Conservation (phyloP, 257 asterid species). For the Penstemon barbatus region DNA sequence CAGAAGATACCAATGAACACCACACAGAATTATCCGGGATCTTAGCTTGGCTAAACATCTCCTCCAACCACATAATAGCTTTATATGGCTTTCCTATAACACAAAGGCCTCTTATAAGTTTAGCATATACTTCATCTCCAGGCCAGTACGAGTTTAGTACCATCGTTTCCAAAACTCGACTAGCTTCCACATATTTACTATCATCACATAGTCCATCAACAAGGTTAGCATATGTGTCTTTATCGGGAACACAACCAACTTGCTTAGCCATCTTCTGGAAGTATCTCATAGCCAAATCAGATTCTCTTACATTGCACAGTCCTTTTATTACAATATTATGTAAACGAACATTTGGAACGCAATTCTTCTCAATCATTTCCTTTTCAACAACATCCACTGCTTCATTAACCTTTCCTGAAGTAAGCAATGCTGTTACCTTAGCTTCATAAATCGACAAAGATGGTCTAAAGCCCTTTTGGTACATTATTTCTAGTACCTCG, state of each 20-base stretch:
- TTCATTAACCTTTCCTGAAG: constrained; percentile 49
- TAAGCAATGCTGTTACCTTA: constrained; percentile 54
- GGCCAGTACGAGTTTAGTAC: constrained; percentile 55
- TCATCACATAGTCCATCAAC: constrained; percentile 68
- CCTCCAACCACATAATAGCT: constrained; percentile 82
- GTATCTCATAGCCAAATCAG: constrained; percentile 49
- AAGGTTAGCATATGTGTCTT: constrained; percentile 55
- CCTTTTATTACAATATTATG: constrained; percentile 70
- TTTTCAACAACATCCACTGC: constrained; percentile 58
- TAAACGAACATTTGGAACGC: constrained; percentile 54
- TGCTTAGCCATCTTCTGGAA: constrained; percentile 57
- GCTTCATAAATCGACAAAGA: constrained; percentile 62
- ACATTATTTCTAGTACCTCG: constrained; percentile 63
- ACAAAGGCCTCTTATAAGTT: constrained; percentile 69
- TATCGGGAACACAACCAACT: constrained; percentile 60
- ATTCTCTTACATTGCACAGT: constrained; percentile 48
- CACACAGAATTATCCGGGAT: constrained; percentile 61
- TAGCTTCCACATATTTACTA: constrained; percentile 70
- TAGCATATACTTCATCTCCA: constrained; percentile 43
- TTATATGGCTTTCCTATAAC: constrained; percentile 47
- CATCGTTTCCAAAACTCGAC: constrained; percentile 72
- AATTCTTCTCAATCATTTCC: constrained; percentile 60
- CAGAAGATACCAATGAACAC: constrained; percentile 58
- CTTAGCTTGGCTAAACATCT: constrained; percentile 76
- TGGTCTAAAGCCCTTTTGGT: constrained; percentile 51